Conservation (phyloP, 805 yeast species). For the Ogataea trehalophila region DNA sequence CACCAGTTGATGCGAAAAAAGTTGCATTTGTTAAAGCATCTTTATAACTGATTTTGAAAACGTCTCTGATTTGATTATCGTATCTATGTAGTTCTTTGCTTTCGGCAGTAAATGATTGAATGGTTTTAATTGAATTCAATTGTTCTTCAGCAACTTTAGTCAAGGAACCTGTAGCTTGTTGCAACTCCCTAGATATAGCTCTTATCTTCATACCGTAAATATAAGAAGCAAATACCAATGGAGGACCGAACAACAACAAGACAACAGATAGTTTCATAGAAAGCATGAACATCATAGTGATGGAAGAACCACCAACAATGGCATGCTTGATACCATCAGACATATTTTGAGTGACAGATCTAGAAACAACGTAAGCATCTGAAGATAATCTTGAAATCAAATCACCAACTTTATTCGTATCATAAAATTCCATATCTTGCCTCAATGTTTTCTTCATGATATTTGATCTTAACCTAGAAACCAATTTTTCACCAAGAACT, state of each 20-base stretch:
- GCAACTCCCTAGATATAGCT: conserved; percentile 68
- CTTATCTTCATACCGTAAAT: conserved; percentile 80
- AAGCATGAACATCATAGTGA: conserved; percentile 86
- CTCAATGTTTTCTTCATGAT: conserved; percentile 72
- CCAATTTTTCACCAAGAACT: conserved; percentile 80
- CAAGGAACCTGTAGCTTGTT: conserved; percentile 78
- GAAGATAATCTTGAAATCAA: conserved; percentile 80
- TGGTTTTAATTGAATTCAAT: conserved; percentile 76
- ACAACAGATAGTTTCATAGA: conserved; percentile 75
- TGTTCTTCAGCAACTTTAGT: conserved; percentile 93
- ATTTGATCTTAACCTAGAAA: conserved; percentile 74
- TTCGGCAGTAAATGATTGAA: conserved; percentile 90
- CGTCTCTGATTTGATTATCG: conserved; percentile 62
- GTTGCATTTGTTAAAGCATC: conserved; percentile 81
- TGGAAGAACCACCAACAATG: conserved; percentile 76
- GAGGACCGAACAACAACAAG: conserved; percentile 79
- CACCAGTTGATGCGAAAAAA: conserved; percentile 75
- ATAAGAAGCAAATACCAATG: conserved; percentile 73
- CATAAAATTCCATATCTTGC: conserved; percentile 89
- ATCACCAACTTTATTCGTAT: conserved; percentile 88
- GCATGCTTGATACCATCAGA: conserved; percentile 86
- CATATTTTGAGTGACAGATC: conserved; percentile 80
- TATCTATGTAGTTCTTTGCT: conserved; percentile 69
- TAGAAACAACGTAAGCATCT: conserved; percentile 86
- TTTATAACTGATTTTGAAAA: conserved; percentile 65